A percentile compares a stretch with the other conserved stretches of the same genome.
Evolutionary conservation across 257 asterid genomes (phyloP).

Genomic region (Primulina eburnea): DNA sequence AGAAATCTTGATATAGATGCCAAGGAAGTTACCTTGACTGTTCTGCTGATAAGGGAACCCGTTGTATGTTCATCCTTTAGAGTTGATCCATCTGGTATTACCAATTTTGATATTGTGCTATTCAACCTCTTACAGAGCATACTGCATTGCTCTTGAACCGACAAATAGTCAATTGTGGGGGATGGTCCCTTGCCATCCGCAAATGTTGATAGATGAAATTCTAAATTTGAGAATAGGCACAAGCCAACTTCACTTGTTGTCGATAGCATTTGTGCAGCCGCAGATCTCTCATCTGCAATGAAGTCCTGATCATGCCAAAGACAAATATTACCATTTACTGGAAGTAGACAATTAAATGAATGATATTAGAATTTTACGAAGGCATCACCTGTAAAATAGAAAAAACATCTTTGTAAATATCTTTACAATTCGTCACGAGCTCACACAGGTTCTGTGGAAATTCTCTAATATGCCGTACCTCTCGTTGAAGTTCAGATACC

Average conservation of each 20-base stretch:
- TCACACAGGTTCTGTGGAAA: constrained; percentile 56
- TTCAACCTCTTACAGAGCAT: constrained; percentile 57
- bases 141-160: constrained; percentile 51
- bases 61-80: constrained; percentile 27
- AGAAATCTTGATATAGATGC: constrained; percentile 50
- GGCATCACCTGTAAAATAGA: constrained; percentile 58
- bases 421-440: constrained; percentile 60
- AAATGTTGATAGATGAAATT: constrained; percentile 51
- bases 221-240: constrained; percentile 62
- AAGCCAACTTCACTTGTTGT: constrained; percentile 65
- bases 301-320: constrained; percentile 43
- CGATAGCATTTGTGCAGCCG: constrained; percentile 53
- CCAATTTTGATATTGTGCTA: constrained; percentile 50
- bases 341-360: constrained; percentile 9
- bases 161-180: constrained; percentile 24
- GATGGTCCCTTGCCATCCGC: constrained; percentile 37
- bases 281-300: constrained; percentile 56
- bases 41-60: constrained; percentile 36
- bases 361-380: constrained; percentile 14
- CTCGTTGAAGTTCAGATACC: constrained; percentile 57
- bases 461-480: constrained; percentile 42
- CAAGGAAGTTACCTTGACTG: constrained; percentile 85
- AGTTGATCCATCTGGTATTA: constrained; percentile 37
- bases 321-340: constrained; percentile 16
- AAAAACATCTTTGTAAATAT: constrained; percentile 48